Base-by-base conservation (phyloP, 306 rosid genomes). In the Malus orientalis region DNA sequence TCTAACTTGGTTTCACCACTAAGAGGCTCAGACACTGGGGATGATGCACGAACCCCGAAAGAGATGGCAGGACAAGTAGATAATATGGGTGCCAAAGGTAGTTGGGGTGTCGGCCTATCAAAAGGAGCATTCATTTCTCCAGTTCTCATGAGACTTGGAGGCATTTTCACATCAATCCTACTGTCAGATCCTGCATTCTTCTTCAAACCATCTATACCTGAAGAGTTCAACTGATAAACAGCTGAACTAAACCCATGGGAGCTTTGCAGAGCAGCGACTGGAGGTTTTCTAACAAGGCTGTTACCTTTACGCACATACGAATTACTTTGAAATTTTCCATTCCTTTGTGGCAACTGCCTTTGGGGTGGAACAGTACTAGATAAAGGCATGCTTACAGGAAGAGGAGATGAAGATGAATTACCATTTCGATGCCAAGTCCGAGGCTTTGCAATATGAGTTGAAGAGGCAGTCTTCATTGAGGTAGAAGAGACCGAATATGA, bases 301-400 rank as follows among this genome's bases (percentile, higher is more conserved):
- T 95, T 92, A 66, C 99, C 99, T 80, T 92, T 95, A 74, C 97
- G 99, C 70, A 92, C 86, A 84, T 92, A 95, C 55, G 93, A 90
- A 85, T 85, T 86, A 85, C 81, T 84, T 62, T 83, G 93, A 69
- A 81, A 30, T 51, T 84, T 89, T 67, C 80, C 88, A 77, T 86
- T 84, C 60, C 72, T 79, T 58, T 81, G 88, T 20, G 83, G 76
- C 71, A 81, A 80, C 78, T 88, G 81, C 81, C 84, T 82, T 83
- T 72, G 86, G 63, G 84, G 79, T 84, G 90, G 86, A 81, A 81
- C 36, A 57, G 62, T 47, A 68, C 83, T 86, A 36, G 79, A 64
- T 23, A 36, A 83, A 76, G 75, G 73, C 73, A 86, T 84, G 67
- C 70, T 81, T 81, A 67, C 90, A 55, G 85, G 76, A 49, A 58